Base-by-base conservation (phyloP, 1,284 basidiomycete genomes). In the Entoloma clypeatum region DNA sequence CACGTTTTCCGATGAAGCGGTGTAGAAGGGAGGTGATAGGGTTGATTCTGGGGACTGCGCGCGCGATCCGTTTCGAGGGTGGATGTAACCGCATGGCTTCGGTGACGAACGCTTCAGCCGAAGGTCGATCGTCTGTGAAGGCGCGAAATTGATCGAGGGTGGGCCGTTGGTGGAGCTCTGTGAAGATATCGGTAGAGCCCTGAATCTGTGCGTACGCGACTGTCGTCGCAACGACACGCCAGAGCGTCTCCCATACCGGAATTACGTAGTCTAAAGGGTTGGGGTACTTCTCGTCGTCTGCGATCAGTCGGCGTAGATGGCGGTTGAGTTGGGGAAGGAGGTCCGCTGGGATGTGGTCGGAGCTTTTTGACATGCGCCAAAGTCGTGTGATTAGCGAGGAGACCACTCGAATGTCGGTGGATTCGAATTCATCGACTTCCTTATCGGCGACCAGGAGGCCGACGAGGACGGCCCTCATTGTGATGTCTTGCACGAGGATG, bases 191-290 rank as follows among this genome's bases (percentile, higher is more conserved):
- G n/a, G 59, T 48, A 5, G 27, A 37, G 1, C 18, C 36, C 17
- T 66, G 53, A 13, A 57, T 41, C 39, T 67, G 59, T 7, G 63
- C 54, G 32, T 69, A 58, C 0, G 69, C 69, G 3, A 74, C 52
- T 0, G 65, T 55, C 1, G 64, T 61, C 1, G 78, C 77, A 34
- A 77, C 62, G n/a, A 79, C 68, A 11, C 76, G 67, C 79, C 79
- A 81, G 33, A 79, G 59, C 0, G 74, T 75, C 52, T 81, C 79
- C 63, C 75, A 81, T 1, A 72, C 60, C 0, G 78, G 78, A 27
- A 81, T 67, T 38, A 81, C 62, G 43, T 67, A 67, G 32, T 79
- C 66, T 14, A 80, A 51, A 0, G 74, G 69, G 35, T 69, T 63
- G 1, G 57, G 55, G 42, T 63, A 66, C 4, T 22, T 40, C 1